Conservation (phyloP, 2,329 filamentous ascomycete genomes). For the Pseudodiploospora longispora region DNA sequence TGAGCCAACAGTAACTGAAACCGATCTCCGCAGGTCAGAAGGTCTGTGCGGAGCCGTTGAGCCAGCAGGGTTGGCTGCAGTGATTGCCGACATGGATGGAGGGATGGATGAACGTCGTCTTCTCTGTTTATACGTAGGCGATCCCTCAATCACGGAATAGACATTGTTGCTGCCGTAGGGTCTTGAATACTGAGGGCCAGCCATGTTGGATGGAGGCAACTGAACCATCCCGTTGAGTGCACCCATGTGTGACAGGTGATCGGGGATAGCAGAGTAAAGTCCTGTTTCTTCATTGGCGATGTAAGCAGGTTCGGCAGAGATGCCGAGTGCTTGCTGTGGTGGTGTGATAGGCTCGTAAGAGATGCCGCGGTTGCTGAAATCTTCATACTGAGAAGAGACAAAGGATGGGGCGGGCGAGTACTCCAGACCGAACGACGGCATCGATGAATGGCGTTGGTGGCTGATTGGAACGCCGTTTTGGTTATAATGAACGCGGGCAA, state of each 20-base stretch:
- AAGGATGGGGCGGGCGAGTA: slow-evolving; percentile 98
- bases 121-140: slow-evolving; percentile 96
- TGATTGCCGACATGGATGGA: slow-evolving; percentile 61
- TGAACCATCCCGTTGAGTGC: slow-evolving; percentile 85
- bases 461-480: slow-evolving; percentile 81
- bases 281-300: slow-evolving; percentile 97
- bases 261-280: slow-evolving; percentile 89
- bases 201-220: slow-evolving; percentile 76
- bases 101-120: slow-evolving; percentile 89
- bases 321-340: slow-evolving; percentile 76
- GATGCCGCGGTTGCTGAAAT: slow-evolving; percentile 92
- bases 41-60: slow-evolving; percentile 62
- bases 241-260: slow-evolving; percentile 65
- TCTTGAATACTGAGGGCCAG: slow-evolving; percentile 70
- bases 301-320: slow-evolving; percentile 85
- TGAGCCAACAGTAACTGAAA: slow-evolving; percentile 79
- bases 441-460: slow-evolving; percentile 93
- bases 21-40: slow-evolving; percentile 83
- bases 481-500: slow-evolving; percentile 75
- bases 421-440: slow-evolving; percentile 90
- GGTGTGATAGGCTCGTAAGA: slow-evolving; percentile 97
- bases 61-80: slow-evolving; percentile 57
- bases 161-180: slow-evolving; percentile 69
- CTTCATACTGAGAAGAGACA: slow-evolving; percentile 96
- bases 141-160: slow-evolving; percentile 95